These are phyloP conservation scores for Ophiocytium majus DNA, from an alignment of 352 stramenopile genomes.

Conservation along the genomic window DNA sequence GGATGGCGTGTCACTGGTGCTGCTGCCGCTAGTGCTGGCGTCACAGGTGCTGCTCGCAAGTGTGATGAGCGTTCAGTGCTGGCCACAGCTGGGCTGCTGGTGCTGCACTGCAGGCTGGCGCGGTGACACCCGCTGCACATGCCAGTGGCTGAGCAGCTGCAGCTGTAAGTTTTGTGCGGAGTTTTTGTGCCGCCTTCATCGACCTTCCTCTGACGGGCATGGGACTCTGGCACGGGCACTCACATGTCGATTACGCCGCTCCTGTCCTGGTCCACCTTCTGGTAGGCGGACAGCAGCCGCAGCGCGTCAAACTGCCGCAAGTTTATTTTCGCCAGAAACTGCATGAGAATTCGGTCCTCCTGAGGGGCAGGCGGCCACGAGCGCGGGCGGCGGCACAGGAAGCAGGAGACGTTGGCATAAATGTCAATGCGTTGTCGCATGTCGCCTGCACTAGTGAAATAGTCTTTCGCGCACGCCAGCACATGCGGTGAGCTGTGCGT, in stretches of 20 bases:
- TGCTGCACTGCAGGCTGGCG: background rate
- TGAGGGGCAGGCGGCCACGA: slow-evolving; percentile 30
- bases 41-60: background rate
- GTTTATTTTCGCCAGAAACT: background rate
- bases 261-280: background rate
- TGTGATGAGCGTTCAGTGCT: background rate
- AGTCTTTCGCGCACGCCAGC: too few relatives aligned
- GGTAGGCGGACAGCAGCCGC: background rate
- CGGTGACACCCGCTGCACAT: background rate
- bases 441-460: too few relatives aligned
- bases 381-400: slow-evolving; percentile 26
- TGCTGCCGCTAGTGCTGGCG: background rate
- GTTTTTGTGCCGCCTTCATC: too few relatives aligned
- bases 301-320: background rate
- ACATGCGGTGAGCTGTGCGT: too few relatives aligned
- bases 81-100: background rate
- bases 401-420: too few relatives aligned
- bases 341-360: background rate
- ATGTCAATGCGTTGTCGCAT: too few relatives aligned
- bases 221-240: too few relatives aligned
- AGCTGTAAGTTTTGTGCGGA: too few relatives aligned
- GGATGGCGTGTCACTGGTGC: background rate
- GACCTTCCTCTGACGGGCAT: too few relatives aligned
- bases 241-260: slow-evolving; percentile 17
- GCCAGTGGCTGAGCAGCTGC: too few relatives aligned